Percentiles rank a stretch among this genome's conserved stretches.
These are phyloP conservation scores for Baorangia bicolor DNA, from an alignment of 768 basidiomycete genomes.

Conservation along the genomic window DNA sequence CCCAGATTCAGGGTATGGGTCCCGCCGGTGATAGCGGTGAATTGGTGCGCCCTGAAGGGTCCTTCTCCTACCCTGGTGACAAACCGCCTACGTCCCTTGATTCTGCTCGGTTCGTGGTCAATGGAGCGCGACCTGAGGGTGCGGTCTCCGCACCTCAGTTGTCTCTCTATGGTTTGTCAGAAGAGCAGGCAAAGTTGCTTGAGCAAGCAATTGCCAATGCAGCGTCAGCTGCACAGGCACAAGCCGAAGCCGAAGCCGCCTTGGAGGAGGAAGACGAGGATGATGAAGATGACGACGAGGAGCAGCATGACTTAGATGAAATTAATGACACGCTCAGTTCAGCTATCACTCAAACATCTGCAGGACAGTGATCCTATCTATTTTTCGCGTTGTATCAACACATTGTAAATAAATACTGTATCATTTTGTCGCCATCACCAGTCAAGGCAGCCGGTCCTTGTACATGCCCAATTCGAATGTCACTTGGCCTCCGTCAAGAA, in stretches of 20 bases:
- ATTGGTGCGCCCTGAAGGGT: constrained; percentile 13
- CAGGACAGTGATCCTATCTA: constrained; percentile 23
- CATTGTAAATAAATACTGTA: constrained; percentile 27
- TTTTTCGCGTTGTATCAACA: constrained; percentile 22
- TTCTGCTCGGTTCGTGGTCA: constrained; percentile 3
- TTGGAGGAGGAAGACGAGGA: constrained; percentile 68
- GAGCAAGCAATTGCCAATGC: constrained; percentile 76
- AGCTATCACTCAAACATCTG: constrained; percentile 6
- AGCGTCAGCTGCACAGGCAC: constrained; percentile 71
- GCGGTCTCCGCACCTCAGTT: constrained; percentile 39
- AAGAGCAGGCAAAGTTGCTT: constrained; percentile 66
- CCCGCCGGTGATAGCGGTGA: background rate
- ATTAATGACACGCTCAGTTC: constrained; percentile 14
- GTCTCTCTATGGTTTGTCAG: constrained; percentile 69
- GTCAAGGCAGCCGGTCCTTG: constrained; percentile 11
- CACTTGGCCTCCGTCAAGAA: constrained; percentile 6
- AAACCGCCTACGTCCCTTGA: constrained; percentile 5
- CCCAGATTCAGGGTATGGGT: constrained; percentile 9
- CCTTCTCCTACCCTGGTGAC: constrained; percentile 3
- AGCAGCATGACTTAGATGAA: constrained; percentile 28
- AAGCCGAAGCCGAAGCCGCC: constrained; percentile 77
- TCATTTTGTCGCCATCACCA: constrained; percentile 11
- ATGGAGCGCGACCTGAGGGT: constrained; percentile 7
- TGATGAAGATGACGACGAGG: constrained; percentile 44
- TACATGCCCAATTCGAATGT: constrained; percentile 13